Conservation (phyloP, 2,329 filamentous ascomycete genomes). For the Ceratocystis lukuohia region DNA sequence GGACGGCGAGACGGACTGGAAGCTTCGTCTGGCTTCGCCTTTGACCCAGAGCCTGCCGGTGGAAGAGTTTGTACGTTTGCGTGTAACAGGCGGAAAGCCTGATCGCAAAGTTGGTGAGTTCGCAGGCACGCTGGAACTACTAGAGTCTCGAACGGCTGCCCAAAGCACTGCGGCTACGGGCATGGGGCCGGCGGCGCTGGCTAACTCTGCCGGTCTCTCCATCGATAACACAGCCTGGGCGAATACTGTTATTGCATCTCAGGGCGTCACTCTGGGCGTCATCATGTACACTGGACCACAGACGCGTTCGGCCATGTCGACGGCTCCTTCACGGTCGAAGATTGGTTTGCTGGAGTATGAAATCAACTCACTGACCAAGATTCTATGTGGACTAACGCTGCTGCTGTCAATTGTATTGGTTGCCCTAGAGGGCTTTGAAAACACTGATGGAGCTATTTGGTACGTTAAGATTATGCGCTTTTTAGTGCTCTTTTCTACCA, state of each 20-base stretch:
- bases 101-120: conserved; percentile 94
- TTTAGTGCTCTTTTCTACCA: conserved; percentile 94
- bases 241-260: conserved; percentile 91
- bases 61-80: conserved; percentile 55
- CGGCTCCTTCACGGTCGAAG: conserved; percentile 81
- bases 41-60: conserved; percentile 67
- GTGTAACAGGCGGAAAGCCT: conserved; percentile 74
- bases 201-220: conserved; percentile 57
- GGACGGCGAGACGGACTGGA: conserved; percentile 98
- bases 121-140: conserved; percentile 69
- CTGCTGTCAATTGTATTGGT: conserved; percentile 79
- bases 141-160: conserved; percentile 40
- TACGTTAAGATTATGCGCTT: conserved; percentile 98
- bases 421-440: conserved; percentile 67
- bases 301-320: conserved; percentile 86
- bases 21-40: conserved; percentile 74
- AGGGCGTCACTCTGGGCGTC: conserved; percentile 73
- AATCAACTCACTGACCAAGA: conserved; percentile 95
- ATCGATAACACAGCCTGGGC: conserved; percentile 99
- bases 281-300: conserved; percentile 92
- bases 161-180: conserved; percentile 27
- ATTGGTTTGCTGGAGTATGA: conserved; percentile 87
- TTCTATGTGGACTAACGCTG: conserved; percentile 78
- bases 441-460: conserved; percentile 56
- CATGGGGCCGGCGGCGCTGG: conserved; percentile 21